Conservation (phyloP, 257 asterid genomes). For the Solanum pimpinellifolium region DNA sequence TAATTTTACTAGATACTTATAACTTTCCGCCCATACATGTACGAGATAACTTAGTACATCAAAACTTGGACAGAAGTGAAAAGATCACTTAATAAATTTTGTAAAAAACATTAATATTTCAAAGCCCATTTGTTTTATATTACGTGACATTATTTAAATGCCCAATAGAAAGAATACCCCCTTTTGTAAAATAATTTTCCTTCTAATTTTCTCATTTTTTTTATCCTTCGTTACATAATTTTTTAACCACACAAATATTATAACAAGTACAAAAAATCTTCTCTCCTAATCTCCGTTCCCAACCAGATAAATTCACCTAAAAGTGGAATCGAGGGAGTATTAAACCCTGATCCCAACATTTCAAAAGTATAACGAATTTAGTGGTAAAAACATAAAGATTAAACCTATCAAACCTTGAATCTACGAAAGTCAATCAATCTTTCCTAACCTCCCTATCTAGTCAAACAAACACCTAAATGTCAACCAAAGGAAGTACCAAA, state of each 20-base stretch:
- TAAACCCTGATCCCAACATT: too few relatives aligned
- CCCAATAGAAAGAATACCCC: background rate
- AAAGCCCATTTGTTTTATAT: background rate
- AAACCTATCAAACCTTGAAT: background rate
- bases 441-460: background rate
- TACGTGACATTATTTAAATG: background rate
- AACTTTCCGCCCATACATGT: too few relatives aligned
- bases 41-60: background rate
- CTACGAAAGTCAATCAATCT: background rate
- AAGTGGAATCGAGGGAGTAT: too few relatives aligned
- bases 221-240: background rate
- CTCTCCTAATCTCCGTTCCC: background rate
- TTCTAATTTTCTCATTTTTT: background rate
- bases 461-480: background rate
- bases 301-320: background rate
- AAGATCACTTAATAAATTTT: too few relatives aligned
- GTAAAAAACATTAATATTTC: background rate
- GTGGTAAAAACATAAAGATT: background rate
- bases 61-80: background rate
- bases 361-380: background rate
- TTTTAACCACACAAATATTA: background rate
- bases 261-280: background rate
- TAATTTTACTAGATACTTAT: too few relatives aligned
- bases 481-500: background rate
- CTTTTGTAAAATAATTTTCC: background rate